Percentiles rank a stretch among this genome's conserved stretches.
Evolutionary conservation across 306 rosid species (phyloP).

Genomic region (Sphenostylis stenocarpa): DNA sequence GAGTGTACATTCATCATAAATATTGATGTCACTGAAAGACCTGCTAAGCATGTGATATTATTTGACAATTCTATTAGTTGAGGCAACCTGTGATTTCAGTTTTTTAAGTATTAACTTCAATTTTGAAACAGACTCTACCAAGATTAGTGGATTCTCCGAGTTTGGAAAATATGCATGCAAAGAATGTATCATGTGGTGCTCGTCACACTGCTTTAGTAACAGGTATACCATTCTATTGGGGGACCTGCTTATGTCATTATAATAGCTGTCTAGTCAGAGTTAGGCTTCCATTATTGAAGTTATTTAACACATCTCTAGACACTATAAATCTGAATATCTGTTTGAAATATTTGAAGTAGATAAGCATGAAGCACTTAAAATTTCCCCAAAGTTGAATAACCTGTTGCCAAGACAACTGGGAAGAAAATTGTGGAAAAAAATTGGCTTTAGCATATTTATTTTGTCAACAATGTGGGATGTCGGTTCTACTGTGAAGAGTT

Average conservation of each 20-base stretch:
- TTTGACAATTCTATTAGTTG: neutral
- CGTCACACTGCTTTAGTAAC: conserved; percentile 87
- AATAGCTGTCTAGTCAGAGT: neutral
- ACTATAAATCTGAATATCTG: neutral
- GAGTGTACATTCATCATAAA: neutral
- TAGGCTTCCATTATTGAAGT: neutral
- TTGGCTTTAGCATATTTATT: neutral
- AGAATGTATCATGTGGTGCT: conserved; percentile 84
- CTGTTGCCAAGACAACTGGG: neutral
- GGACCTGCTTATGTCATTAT: neutral
- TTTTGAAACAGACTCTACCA: conserved; percentile 68
- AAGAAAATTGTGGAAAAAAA: neutral
- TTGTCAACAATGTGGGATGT: neutral
- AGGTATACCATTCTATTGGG: conserved; percentile 47
- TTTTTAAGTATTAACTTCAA: conserved; percentile 13
- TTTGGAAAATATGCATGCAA: conserved; percentile 70
- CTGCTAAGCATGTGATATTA: neutral
- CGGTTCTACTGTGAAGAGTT: neutral
- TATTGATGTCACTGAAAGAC: conserved; percentile 8
- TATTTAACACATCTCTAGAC: neutral
- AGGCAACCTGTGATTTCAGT: conserved; percentile 22
- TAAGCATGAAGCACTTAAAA: neutral
- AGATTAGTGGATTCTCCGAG: conserved; percentile 76
- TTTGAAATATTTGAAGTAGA: neutral
- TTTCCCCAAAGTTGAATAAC: neutral